Conservation (phyloP, 148 eudicot genomes). For the Vaccinium vitisidaea region DNA sequence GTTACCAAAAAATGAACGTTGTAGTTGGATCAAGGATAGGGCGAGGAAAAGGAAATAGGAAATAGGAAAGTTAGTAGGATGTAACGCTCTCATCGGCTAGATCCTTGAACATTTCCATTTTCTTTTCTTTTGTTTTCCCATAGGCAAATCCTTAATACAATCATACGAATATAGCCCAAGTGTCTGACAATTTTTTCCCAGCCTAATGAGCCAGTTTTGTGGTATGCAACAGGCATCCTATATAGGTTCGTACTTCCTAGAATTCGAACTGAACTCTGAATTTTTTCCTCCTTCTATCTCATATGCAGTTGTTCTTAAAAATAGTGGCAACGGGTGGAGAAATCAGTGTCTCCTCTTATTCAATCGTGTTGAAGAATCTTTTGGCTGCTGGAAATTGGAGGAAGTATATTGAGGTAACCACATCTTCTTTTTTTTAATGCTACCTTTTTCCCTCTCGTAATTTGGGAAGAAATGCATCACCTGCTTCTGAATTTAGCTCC, state of each 20-base stretch:
- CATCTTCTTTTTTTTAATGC: not conserved
- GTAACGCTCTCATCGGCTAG: not conserved
- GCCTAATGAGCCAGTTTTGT: not conserved
- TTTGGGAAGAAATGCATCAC: not conserved
- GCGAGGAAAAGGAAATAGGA: not conserved
- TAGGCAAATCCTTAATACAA: not conserved
- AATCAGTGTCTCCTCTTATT: slow-evolving; percentile 60
- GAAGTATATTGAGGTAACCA: slow-evolving; percentile 82
- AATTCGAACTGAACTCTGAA: not conserved
- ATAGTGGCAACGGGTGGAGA: slow-evolving; percentile 75
- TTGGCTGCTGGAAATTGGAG: slow-evolving; percentile 92
- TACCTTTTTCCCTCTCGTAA: not conserved
- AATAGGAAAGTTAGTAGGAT: not conserved
- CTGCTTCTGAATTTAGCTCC: slow-evolving; percentile 11
- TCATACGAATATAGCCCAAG: not conserved
- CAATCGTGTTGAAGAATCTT: slow-evolving; percentile 71
- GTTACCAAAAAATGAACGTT: not conserved
- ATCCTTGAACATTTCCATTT: not conserved
- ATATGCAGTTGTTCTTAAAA: slow-evolving; percentile 75
- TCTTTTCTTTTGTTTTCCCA: not conserved
- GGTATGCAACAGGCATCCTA: not conserved
- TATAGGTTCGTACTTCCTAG: not conserved
- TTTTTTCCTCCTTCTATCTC: not conserved
- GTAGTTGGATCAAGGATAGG: not conserved
- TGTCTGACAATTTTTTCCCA: not conserved